Percentiles rank a stretch among this genome's conserved stretches.
Conservation (phyloP, 306 rosid species). For the Cicer cuneatum region DNA sequence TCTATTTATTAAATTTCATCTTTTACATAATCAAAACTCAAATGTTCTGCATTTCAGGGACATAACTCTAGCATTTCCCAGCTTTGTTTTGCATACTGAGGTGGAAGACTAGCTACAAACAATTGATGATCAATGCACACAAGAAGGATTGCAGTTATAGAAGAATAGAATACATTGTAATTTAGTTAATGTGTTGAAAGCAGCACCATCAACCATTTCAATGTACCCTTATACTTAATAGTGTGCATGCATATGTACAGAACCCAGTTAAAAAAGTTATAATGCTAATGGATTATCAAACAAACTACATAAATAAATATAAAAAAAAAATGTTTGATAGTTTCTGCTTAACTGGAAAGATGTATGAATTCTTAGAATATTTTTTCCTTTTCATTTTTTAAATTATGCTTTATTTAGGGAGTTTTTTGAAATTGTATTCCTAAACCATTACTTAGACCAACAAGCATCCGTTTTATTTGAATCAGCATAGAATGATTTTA, state of each 20-base stretch:
- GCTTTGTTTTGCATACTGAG: slow-evolving; percentile 61
- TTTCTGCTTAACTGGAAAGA: slow-evolving; percentile 7
- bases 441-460: not conserved
- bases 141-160: slow-evolving; percentile 10
- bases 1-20: too few relatives aligned
- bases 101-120: slow-evolving; percentile 52
- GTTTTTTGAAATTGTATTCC: not conserved
- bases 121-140: not conserved
- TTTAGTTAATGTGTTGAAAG: slow-evolving; percentile 20
- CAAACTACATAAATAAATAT: not conserved
- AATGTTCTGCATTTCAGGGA: slow-evolving; percentile 60
- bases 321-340: not conserved
- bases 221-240: not conserved
- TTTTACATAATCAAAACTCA: not conserved
- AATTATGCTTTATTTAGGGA: too few relatives aligned
- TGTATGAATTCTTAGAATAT: not conserved
- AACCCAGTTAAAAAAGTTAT: not conserved
- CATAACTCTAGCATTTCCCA: slow-evolving; percentile 74
- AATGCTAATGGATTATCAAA: not conserved
- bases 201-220: not conserved
- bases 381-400: too few relatives aligned
- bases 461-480: slow-evolving; percentile 7
- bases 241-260: not conserved
- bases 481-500: not conserved
- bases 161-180: not conserved